A percentile compares a stretch with the other conserved stretches of the same genome.
Conservation (phyloP, 805 yeast genomes). For the Sugiyamaella chiloensis region DNA sequence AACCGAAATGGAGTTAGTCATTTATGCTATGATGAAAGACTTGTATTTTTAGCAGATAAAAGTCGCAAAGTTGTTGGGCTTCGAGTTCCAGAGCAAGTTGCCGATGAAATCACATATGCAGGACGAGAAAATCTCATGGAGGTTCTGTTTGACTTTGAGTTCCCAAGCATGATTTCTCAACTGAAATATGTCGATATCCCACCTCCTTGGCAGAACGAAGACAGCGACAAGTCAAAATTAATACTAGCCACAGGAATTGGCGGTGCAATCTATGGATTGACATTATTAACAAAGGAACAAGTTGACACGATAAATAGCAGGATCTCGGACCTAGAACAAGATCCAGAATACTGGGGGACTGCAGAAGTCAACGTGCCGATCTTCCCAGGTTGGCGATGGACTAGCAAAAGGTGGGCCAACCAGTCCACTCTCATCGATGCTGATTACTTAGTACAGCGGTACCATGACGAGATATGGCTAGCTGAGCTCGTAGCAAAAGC, state of each 20-base stretch:
- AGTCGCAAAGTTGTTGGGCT: conserved; percentile 9
- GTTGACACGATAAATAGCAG: background rate
- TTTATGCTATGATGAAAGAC: background rate
- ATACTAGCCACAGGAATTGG: conserved; percentile 9
- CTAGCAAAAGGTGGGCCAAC: background rate
- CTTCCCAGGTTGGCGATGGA: conserved; percentile 12
- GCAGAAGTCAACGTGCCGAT: background rate
- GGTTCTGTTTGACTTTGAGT: conserved; percentile 4
- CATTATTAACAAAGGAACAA: background rate
- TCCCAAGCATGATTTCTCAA: conserved; percentile 13
- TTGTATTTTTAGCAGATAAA: conserved; percentile 13
- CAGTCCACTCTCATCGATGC: conserved; percentile 7
- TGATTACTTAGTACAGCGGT: conserved; percentile 1
- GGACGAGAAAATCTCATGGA: background rate
- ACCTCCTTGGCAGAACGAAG: background rate
- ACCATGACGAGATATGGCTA: conserved; percentile 4
- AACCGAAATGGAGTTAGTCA: background rate
- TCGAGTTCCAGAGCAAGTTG: background rate
- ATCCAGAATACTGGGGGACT: background rate
- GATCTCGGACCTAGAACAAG: background rate
- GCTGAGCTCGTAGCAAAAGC: conserved; percentile 5
- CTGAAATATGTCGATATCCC: background rate
- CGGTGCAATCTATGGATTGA: conserved; percentile 8
- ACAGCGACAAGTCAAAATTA: background rate
- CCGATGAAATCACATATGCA: background rate